These are phyloP conservation scores for Kwoniella sp. DNA, from an alignment of 768 basidiomycete genomes.

Conservation along the genomic window DNA sequence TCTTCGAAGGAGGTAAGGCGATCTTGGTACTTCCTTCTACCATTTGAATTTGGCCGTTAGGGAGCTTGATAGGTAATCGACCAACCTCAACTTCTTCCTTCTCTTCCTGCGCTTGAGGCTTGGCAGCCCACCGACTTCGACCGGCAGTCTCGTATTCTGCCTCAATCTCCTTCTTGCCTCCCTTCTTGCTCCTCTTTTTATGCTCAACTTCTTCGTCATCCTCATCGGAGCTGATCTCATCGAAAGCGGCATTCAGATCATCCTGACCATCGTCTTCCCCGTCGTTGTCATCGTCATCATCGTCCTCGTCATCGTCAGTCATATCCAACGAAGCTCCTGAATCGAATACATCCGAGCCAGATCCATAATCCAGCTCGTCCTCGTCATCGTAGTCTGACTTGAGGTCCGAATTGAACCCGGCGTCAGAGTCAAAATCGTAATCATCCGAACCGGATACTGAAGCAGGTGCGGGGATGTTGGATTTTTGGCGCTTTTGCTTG, in stretches of 20 bases:
- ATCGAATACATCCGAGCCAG: slow-evolving; percentile 48
- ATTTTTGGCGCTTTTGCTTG: slow-evolving; percentile 58
- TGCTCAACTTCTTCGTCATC: slow-evolving; percentile 56
- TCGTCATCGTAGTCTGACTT: slow-evolving; percentile 54
- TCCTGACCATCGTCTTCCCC: slow-evolving; percentile 26
- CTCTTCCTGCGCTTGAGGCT: slow-evolving; percentile 21
- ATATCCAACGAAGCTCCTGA: slow-evolving; percentile 55
- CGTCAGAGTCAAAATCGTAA: slow-evolving; percentile 63
- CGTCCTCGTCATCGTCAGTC: slow-evolving; percentile 36
- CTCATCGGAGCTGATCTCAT: slow-evolving; percentile 26
- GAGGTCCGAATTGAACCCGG: slow-evolving; percentile 57
- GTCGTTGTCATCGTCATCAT: slow-evolving; percentile 28
- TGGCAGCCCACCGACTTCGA: slow-evolving; percentile 52
- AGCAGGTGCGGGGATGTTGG: slow-evolving; percentile 58
- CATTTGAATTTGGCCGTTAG: slow-evolving; percentile 72
- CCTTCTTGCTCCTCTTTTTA: slow-evolving; percentile 62
- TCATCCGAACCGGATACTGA: slow-evolving; percentile 63
- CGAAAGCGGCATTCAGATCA: slow-evolving; percentile 26
- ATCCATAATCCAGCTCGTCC: slow-evolving; percentile 23
- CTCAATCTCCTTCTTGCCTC: slow-evolving; percentile 54
- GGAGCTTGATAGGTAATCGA: slow-evolving; percentile 78
- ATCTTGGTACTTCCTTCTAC: slow-evolving; percentile 53
- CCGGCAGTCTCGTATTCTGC: slow-evolving; percentile 61
- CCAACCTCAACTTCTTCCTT: slow-evolving; percentile 50
- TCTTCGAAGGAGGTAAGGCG: slow-evolving; percentile 40